Evolutionary conservation across 768 basidiomycete species (phyloP).

Genomic region (Lentinula boryana): DNA sequence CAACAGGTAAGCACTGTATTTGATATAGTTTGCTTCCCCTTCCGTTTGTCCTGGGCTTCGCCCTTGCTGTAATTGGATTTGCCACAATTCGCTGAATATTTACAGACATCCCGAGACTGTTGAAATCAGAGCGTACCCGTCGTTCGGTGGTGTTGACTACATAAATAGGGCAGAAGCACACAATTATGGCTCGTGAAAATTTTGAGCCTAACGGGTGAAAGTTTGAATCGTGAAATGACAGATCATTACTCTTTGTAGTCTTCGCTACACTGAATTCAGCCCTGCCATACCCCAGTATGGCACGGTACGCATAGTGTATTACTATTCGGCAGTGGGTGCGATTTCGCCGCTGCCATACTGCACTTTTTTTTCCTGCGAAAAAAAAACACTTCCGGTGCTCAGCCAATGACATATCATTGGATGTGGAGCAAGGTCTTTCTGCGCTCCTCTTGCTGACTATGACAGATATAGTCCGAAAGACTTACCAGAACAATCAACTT

Average conservation of each 20-base stretch:
- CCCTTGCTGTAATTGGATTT: background rate
- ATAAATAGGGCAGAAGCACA: background rate
- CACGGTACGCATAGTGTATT: no score
- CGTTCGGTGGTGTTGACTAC: no score
- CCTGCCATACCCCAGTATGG: background rate
- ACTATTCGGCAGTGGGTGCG: no score
- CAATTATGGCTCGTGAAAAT: background rate
- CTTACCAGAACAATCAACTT: background rate
- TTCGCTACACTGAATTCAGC: background rate
- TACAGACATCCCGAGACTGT: background rate
- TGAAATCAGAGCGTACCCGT: no score
- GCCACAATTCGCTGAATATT: background rate
- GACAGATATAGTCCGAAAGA: background rate
- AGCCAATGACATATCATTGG: background rate
- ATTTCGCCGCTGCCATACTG: no score
- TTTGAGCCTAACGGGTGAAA: no score
- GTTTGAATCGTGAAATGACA: no score
- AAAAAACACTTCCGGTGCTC: no score
- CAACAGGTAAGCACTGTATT: background rate
- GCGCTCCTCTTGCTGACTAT: background rate
- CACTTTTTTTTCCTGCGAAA: no score
- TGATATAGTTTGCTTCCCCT: background rate
- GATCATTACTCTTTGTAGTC: background rate
- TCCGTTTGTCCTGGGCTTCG: no score
- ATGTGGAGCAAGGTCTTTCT: background rate